Evolutionary conservation across 805 yeast genomes (phyloP).

Genomic region (Wilhelminamyces savonicus): DNA sequence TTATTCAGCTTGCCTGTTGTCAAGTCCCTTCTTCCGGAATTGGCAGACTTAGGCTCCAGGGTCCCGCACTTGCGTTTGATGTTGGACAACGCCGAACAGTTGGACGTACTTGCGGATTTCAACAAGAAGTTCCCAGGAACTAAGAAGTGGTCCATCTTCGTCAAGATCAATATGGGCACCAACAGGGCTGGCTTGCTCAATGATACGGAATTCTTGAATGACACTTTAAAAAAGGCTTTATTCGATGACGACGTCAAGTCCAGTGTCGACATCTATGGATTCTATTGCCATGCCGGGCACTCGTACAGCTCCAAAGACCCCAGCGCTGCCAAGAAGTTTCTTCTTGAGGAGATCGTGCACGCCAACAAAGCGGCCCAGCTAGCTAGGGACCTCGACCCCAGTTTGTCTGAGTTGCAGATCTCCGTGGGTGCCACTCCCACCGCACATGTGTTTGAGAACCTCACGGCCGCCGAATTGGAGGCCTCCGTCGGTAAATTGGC

Average conservation of each 20-base stretch:
- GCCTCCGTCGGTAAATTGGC: slow-evolving; percentile 13
- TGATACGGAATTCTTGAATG: slow-evolving; percentile 28
- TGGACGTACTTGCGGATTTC: slow-evolving; percentile 40
- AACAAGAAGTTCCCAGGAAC: slow-evolving; percentile 13
- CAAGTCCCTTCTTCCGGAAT: slow-evolving; percentile 41
- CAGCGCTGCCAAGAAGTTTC: slow-evolving; percentile 39
- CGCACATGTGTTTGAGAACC: slow-evolving; percentile 47
- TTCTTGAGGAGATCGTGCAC: slow-evolving; percentile 52
- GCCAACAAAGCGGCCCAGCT: slow-evolving; percentile 48
- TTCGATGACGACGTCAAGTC: slow-evolving; percentile 15
- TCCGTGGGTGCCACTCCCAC: slow-evolving; percentile 86
- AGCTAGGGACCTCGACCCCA: slow-evolving; percentile 29
- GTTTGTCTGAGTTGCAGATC: slow-evolving; percentile 33
- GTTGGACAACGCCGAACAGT: slow-evolving; percentile 56
- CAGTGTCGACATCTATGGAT: slow-evolving; percentile 49
- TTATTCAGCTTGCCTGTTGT: slow-evolving; percentile 40
- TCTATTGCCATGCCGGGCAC: slow-evolving; percentile 78
- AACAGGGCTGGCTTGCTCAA: slow-evolving; percentile 54
- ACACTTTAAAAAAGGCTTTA: slow-evolving; percentile 26
- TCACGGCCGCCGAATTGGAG: slow-evolving; percentile 15
- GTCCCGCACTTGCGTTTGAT: slow-evolving; percentile 47
- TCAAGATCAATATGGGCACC: slow-evolving; percentile 69
- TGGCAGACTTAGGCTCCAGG: slow-evolving; percentile 34
- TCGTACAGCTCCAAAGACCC: slow-evolving; percentile 48
- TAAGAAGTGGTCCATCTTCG: slow-evolving; percentile 54